These are phyloP conservation scores for Gaillardinia entomophila DNA, from an alignment of 805 yeast genomes.

Conservation along the genomic window DNA sequence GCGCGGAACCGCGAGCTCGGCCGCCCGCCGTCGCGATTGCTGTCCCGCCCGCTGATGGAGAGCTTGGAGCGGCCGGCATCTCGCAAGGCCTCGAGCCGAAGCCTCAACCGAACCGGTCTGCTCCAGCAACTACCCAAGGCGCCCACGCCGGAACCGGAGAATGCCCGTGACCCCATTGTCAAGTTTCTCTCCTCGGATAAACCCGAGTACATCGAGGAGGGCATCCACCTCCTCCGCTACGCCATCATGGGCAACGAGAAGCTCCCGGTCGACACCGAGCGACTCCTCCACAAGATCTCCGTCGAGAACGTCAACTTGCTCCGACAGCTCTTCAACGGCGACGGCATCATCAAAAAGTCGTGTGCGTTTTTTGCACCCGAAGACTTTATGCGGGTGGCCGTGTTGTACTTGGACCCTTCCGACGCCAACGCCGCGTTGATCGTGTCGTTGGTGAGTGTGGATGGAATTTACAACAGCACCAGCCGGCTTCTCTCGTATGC, in stretches of 20 bases:
- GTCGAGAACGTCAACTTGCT: constrained; percentile 23
- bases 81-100: too few relatives aligned
- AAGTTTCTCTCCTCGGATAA: constrained; percentile 29
- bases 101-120: not conserved
- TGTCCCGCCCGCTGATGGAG: not conserved
- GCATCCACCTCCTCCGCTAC: constrained; percentile 29
- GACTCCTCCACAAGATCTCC: constrained; percentile 20
- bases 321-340: constrained; percentile 23
- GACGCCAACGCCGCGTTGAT: constrained; percentile 17
- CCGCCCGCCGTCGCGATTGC: constrained; percentile 1
- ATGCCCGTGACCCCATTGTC: constrained; percentile 27
- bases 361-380: constrained; percentile 20
- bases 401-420: constrained; percentile 16
- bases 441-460: constrained; percentile 16
- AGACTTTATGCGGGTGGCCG: constrained; percentile 31
- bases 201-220: constrained; percentile 25
- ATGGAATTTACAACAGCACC: constrained; percentile 23
- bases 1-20: constrained; percentile 37
- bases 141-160: not conserved
- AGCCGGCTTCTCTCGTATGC: constrained; percentile 22
- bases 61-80: too few relatives aligned
- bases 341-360: constrained; percentile 17
- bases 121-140: not conserved
- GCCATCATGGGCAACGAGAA: constrained; percentile 34
- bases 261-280: constrained; percentile 16